These are phyloP conservation scores for Helicocarpus griseus DNA, from an alignment of 2,329 filamentous ascomycete genomes.

Conservation along the genomic window DNA sequence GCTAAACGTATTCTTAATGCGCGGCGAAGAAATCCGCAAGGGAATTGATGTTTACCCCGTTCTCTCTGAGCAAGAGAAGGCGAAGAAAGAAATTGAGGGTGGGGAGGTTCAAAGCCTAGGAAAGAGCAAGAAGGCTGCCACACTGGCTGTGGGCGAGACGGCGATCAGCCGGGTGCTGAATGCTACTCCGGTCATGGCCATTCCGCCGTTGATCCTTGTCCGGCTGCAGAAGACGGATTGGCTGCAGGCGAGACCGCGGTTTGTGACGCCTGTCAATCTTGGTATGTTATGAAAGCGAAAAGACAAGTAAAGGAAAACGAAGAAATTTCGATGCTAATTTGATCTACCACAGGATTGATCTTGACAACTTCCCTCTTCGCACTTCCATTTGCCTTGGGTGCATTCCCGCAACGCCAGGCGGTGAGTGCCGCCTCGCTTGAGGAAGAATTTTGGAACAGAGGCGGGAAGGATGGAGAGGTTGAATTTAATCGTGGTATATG, in stretches of 20 bases:
- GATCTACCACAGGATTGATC: conserved; percentile 49
- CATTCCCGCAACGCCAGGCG: conserved; percentile 84
- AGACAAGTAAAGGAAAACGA: not conserved
- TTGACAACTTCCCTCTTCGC: conserved; percentile 79
- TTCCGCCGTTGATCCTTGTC: conserved; percentile 80
- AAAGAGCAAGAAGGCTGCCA: conserved; percentile 79
- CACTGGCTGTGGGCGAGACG: conserved; percentile 83
- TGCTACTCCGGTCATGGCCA: conserved; percentile 91
- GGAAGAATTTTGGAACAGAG: conserved; percentile 73
- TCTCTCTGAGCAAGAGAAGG: conserved; percentile 59
- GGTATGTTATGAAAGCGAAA: conserved; percentile 31
- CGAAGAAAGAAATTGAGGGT: conserved; percentile 53
- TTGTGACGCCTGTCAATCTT: conserved; percentile 76
- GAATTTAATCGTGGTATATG: conserved; percentile 93
- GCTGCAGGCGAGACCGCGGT: conserved; percentile 65
- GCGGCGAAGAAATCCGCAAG: conserved; percentile 82
- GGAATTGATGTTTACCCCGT: conserved; percentile 91
- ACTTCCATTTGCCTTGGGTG: conserved; percentile 77
- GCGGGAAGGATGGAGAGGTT: conserved; percentile 72
- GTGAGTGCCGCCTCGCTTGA: conserved; percentile 69
- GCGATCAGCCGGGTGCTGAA: conserved; percentile 87
- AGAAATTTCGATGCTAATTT: not conserved
- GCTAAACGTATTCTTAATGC: conserved; percentile 96
- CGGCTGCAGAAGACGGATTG: conserved; percentile 74
- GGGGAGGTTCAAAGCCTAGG: conserved; percentile 63